These are phyloP conservation scores for Ballota nigra DNA, from an alignment of 257 asterid species.

Conservation along the genomic window DNA sequence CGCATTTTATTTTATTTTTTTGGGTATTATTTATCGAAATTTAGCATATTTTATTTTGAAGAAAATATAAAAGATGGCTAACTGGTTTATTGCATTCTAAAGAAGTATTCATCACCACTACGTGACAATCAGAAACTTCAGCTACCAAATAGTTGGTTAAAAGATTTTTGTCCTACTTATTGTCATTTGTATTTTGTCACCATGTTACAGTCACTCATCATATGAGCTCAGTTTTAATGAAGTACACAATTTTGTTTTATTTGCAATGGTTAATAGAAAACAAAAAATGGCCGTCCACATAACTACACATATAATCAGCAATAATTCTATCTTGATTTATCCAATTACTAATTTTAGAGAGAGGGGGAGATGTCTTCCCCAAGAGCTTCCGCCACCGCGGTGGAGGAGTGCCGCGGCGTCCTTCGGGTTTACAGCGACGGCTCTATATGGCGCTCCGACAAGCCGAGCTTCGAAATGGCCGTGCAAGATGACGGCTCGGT, in stretches of 20 bases:
- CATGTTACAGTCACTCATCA: no score
- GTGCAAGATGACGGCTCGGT: constrained; percentile 63
- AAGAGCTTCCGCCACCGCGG: constrained; percentile 20
- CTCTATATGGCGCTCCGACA: constrained; percentile 52
- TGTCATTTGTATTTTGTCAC: no score
- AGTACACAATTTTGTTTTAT: neutral
- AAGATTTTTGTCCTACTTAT: constrained; percentile 23
- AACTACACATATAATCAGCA: neutral
- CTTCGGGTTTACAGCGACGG: constrained; percentile 68
- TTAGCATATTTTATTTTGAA: no score
- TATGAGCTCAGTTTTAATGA: neutral
- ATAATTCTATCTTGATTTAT: neutral
- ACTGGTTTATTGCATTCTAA: neutral
- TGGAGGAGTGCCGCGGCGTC: constrained; percentile 75
- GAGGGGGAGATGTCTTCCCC: constrained; percentile 9
- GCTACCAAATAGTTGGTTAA: neutral
- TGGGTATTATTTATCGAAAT: neutral
- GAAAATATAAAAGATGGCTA: no score
- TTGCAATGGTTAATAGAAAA: neutral
- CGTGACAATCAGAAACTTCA: constrained; percentile 11
- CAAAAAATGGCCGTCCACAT: constrained; percentile 17
- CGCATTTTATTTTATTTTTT: no score
- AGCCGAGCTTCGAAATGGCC: constrained; percentile 50
- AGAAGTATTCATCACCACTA: neutral
- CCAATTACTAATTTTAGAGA: neutral